Percentiles rank a stretch among this genome's conserved stretches.
Evolutionary conservation across 208 protist species (phyloP).

Genomic region (Phytomonas sp.): DNA sequence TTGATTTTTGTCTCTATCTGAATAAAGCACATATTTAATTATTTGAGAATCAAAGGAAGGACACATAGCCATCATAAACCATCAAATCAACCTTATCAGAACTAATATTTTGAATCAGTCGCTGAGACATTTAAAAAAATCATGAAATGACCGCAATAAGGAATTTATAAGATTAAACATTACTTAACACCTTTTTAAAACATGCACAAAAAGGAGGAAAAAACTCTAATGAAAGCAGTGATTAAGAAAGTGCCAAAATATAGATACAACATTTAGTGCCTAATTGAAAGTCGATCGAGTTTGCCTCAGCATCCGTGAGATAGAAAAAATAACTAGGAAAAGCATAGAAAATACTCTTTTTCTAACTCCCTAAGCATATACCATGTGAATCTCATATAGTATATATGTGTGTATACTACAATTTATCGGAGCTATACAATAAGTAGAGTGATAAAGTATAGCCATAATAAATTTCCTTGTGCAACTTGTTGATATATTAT

Average conservation of each 20-base stretch:
- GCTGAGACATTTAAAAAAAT: conserved; percentile 6
- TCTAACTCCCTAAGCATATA: background rate
- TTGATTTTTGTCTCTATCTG: background rate
- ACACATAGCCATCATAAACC: background rate
- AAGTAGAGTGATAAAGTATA: background rate
- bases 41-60: background rate
- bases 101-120: background rate
- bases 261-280: background rate
- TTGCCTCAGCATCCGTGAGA: background rate
- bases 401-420: conserved; percentile 3
- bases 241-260: background rate
- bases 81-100: background rate
- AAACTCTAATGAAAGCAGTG: conserved; percentile 3
- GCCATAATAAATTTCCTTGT: background rate
- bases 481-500: background rate
- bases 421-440: background rate
- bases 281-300: background rate
- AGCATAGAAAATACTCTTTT: background rate
- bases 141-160: background rate
- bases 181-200: conserved; percentile 8
- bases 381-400: conserved; percentile 1
- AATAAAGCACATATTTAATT: background rate
- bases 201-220: conserved; percentile 7
- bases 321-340: conserved; percentile 2
- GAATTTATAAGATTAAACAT: background rate